Percentiles rank a stretch among this genome's conserved stretches.
Conservation (phyloP, 352 stramenopile genomes). For the Peronosclerospora sorghi region DNA sequence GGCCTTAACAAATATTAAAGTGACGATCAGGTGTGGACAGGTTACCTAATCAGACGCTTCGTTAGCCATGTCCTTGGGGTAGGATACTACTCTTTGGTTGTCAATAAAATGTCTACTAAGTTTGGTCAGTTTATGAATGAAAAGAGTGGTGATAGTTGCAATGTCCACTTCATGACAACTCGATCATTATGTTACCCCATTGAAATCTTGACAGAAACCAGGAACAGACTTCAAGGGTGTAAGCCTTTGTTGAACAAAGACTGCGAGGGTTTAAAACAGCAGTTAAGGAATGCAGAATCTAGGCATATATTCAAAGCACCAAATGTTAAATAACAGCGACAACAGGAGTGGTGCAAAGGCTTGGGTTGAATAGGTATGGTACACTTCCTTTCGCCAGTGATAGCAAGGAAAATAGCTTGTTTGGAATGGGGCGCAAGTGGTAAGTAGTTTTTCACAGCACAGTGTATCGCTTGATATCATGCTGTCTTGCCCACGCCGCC, state of each 20-base stretch:
- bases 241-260: constrained; percentile 1
- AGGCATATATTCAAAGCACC: constrained; percentile 22
- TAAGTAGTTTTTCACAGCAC: constrained; percentile 2
- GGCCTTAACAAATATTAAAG: no score
- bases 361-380: constrained; percentile 19
- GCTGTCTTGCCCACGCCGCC: constrained; percentile 44
- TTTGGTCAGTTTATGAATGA: no score
- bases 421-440: neutral
- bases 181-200: no score
- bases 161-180: no score
- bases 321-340: constrained; percentile 30
- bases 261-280: constrained; percentile 1
- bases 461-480: constrained; percentile 24
- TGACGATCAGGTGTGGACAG: no score
- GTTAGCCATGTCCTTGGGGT: no score
- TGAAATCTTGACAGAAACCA: no score
- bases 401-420: constrained; percentile 10
- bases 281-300: constrained; percentile 11
- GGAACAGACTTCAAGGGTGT: no score
- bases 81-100: no score
- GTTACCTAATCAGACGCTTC: neutral
- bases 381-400: constrained; percentile 18
- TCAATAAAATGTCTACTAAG: no score
- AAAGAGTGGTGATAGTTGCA: no score
- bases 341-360: constrained; percentile 4